phyloP scores from a whole-genome alignment of 495 filamentous ascomycete genomes.

The Penicillium daleae region DNA sequence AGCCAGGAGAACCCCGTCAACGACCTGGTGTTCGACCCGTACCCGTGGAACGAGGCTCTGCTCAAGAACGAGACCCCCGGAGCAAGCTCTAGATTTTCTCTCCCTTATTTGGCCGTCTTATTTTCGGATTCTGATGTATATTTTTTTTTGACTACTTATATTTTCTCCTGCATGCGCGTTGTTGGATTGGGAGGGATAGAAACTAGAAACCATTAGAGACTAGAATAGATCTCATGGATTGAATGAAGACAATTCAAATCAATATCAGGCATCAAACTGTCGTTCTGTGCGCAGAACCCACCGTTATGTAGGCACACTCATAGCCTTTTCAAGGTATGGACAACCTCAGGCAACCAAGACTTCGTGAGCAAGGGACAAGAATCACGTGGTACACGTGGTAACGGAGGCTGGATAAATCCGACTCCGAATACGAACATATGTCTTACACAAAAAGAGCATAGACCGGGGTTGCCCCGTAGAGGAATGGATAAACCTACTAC shows the following conservation, averaged over 20 bases:
- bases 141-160: not conserved
- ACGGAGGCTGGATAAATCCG: no score
- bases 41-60: slow-evolving; percentile 61
- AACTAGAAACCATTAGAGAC: slow-evolving; percentile 1
- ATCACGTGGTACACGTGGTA: no score
- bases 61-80: slow-evolving; percentile 54
- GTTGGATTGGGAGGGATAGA: slow-evolving; percentile 14
- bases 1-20: slow-evolving; percentile 71
- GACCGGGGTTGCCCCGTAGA: no score
- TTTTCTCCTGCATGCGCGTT: slow-evolving; percentile 11
- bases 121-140: slow-evolving; percentile 16
- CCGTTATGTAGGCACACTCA: no score
- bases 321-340: no score
- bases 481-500: no score
- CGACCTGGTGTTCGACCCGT: slow-evolving; percentile 66
- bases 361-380: no score
- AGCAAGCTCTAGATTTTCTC: slow-evolving; percentile 47
- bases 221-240: slow-evolving; percentile 7
- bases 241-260: not conserved
- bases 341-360: no score
- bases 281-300: no score
- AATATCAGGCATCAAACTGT: no score
- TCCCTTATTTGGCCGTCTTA: not conserved
- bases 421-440: no score
- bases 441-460: no score